phyloP scores from a whole-genome alignment of 176 grass and related monocot genomes.

The Musa itinerans region DNA sequence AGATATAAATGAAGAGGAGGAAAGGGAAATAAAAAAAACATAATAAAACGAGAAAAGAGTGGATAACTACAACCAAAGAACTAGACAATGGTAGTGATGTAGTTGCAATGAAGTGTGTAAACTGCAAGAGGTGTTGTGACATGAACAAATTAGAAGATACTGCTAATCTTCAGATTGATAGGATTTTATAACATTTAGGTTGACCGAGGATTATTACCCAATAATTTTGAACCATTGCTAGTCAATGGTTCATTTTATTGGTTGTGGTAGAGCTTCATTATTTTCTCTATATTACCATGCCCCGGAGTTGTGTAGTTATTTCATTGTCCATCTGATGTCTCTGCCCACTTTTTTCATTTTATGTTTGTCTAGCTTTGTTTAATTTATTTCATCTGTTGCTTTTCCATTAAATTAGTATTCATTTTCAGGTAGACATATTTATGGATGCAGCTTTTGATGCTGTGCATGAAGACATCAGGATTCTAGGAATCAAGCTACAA shows the following conservation, averaged over 20 bases:
- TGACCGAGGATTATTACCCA: background rate
- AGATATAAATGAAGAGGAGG: background rate
- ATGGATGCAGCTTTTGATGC: conserved; percentile 83
- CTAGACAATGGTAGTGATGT: background rate
- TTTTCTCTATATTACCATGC: too few relatives aligned
- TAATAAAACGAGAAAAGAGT: background rate
- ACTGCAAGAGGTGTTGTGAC: background rate
- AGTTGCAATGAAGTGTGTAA: background rate
- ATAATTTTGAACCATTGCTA: too few relatives aligned
- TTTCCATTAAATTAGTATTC: background rate
- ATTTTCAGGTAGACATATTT: conserved; percentile 74
- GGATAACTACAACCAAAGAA: background rate
- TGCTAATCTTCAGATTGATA: background rate
- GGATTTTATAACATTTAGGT: background rate
- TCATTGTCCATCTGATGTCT: background rate
- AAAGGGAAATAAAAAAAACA: background rate
- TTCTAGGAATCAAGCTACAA: conserved; percentile 44
- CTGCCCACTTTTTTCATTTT: background rate
- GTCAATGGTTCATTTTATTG: background rate
- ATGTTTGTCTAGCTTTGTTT: background rate
- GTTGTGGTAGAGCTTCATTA: too few relatives aligned
- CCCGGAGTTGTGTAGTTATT: background rate
- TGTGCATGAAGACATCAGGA: conserved; percentile 71
- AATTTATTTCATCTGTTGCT: background rate
- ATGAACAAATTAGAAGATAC: background rate